Conservation (phyloP, 495 filamentous ascomycete genomes). For the Talaromyces liani region DNA sequence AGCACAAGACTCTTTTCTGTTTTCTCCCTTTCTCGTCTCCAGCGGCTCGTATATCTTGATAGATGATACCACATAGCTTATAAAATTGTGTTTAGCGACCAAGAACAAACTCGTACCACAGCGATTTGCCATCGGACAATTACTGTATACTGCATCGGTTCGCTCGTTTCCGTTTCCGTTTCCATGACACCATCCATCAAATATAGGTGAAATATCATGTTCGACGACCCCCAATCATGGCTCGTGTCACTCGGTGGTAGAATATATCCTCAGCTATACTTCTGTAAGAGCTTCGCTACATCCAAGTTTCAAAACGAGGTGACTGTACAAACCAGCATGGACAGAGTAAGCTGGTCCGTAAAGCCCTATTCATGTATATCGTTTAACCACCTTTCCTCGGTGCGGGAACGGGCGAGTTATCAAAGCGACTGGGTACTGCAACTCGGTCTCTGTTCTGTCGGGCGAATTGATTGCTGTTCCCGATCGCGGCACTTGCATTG, state of each 20-base stretch:
- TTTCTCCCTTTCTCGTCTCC: neutral
- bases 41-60: neutral
- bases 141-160: neutral
- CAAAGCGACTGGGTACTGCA: slow-evolving; percentile 10
- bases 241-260: neutral
- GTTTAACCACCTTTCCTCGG: slow-evolving; percentile 22
- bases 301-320: neutral
- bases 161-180: neutral
- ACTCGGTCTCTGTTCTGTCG: slow-evolving; percentile 14
- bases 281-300: neutral
- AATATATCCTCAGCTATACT: neutral
- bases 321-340: neutral
- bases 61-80: slow-evolving; percentile 1
- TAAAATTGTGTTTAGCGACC: neutral
- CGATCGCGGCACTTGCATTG: slow-evolving; percentile 36
- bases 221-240: neutral
- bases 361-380: neutral
- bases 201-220: neutral
- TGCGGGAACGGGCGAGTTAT: slow-evolving; percentile 15
- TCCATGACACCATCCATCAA: neutral
- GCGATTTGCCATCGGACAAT: neutral
- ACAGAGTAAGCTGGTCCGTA: neutral
- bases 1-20: neutral
- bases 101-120: neutral
- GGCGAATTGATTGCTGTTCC: slow-evolving; percentile 27